Evolutionary conservation across 306 rosid genomes (phyloP).

Genomic region (Pterocarpus macrocarpus): DNA sequence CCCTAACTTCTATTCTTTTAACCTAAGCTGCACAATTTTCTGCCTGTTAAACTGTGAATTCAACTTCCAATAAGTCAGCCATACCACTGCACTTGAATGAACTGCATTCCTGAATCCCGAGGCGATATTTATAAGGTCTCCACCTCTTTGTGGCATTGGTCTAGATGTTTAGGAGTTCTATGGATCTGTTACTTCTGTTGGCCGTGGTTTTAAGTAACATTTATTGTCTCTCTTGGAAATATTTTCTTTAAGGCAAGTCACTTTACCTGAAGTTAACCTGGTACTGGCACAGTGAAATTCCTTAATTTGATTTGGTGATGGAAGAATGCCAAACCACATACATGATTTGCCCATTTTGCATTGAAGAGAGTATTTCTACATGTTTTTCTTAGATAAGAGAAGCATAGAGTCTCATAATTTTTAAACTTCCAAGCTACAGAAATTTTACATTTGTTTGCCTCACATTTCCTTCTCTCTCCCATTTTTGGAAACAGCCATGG

Average conservation of each 20-base stretch:
- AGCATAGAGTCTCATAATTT: not conserved
- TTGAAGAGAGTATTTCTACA: not conserved
- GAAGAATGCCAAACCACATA: not conserved
- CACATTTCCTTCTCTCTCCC: conserved; percentile 7
- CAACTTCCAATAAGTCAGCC: not conserved
- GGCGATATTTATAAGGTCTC: not conserved
- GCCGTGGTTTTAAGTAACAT: not conserved
- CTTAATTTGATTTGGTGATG: conserved; percentile 21
- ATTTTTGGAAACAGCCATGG: not conserved
- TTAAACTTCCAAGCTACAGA: not conserved
- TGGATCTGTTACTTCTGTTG: not conserved
- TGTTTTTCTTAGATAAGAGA: not conserved
- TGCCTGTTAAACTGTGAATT: conserved; percentile 9
- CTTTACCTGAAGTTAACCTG: not conserved
- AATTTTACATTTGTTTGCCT: conserved; percentile 4
- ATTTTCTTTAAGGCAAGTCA: not conserved
- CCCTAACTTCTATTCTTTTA: not conserved
- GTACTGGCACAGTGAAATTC: not conserved
- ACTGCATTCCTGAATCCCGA: not conserved
- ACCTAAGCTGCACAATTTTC: conserved; percentile 20
- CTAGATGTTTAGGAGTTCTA: not conserved
- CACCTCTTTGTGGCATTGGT: not conserved
- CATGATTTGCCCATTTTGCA: not conserved
- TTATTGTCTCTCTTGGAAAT: not conserved
- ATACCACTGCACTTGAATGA: conserved; percentile 17